Conservation (phyloP, 2,329 filamentous ascomycete genomes). For the Colletotrichum abscissum region DNA sequence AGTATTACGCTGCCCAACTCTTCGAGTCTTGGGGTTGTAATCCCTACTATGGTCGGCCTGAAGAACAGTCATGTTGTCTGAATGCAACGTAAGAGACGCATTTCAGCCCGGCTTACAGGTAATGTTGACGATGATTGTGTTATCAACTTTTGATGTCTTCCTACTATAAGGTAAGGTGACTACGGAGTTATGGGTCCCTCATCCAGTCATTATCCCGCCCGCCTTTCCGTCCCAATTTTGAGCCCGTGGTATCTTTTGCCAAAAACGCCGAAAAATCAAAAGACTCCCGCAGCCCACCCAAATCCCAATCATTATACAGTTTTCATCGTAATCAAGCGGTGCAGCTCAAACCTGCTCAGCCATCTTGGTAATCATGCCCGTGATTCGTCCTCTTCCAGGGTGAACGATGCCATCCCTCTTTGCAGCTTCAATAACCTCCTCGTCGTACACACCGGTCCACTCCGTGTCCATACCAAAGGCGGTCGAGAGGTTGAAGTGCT, state of each 20-base stretch:
- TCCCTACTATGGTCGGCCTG: too few species aligned
- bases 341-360: constrained; percentile 11
- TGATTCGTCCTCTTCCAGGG: constrained; percentile 54
- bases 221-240: background rate
- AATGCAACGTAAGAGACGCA: too few species aligned
- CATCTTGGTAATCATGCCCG: constrained; percentile 44
- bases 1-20: too few species aligned
- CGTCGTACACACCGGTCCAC: constrained; percentile 50
- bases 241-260: constrained; percentile 16
- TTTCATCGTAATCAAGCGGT: background rate
- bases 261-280: background rate
- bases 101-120: too few species aligned
- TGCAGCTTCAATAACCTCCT: constrained; percentile 45
- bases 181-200: background rate
- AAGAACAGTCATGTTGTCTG: too few species aligned
- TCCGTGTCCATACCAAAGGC: constrained; percentile 50
- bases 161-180: background rate
- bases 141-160: background rate
- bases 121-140: background rate
- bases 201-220: background rate
- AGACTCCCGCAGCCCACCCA: background rate
- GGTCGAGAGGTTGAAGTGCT: constrained; percentile 43
- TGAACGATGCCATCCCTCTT: constrained; percentile 46
- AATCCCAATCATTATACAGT: background rate
- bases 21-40: too few species aligned